A percentile compares a stretch with the other conserved stretches of the same genome.
phyloP scores from a whole-genome alignment of 257 asterid species.

The Solanum pinnatisectum region DNA sequence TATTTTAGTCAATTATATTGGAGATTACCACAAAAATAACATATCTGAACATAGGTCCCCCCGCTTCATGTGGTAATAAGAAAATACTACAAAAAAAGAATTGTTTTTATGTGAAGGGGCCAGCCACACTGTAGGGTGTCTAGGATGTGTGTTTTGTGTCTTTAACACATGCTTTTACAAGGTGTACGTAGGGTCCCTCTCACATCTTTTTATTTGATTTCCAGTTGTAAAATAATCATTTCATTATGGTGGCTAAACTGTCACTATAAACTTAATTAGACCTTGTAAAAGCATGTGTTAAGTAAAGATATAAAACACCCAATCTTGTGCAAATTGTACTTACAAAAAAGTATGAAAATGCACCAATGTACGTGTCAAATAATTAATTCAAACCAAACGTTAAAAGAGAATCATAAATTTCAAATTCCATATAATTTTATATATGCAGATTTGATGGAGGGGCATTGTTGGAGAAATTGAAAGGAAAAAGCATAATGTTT shows the following conservation, averaged over 20 bases:
- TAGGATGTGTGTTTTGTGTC: neutral
- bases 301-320: too few relatives aligned
- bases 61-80: neutral
- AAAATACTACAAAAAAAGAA: neutral
- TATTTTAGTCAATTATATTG: neutral
- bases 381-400: too few relatives aligned
- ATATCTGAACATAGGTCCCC: neutral
- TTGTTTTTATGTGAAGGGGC: neutral
- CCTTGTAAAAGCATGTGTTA: neutral
- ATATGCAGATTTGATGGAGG: slow-evolving; percentile 25
- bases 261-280: neutral
- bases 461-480: slow-evolving; percentile 12
- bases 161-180: neutral
- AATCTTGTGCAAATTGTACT: neutral
- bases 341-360: neutral
- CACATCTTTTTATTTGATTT: neutral
- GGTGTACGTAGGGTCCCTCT: neutral
- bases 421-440: neutral
- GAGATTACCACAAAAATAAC: neutral
- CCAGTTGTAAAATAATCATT: neutral
- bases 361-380: neutral
- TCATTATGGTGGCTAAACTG: neutral
- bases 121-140: neutral
- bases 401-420: neutral
- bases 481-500: slow-evolving; percentile 29